Conservation (phyloP, 352 stramenopile species). For the Pythium dissimile region DNA sequence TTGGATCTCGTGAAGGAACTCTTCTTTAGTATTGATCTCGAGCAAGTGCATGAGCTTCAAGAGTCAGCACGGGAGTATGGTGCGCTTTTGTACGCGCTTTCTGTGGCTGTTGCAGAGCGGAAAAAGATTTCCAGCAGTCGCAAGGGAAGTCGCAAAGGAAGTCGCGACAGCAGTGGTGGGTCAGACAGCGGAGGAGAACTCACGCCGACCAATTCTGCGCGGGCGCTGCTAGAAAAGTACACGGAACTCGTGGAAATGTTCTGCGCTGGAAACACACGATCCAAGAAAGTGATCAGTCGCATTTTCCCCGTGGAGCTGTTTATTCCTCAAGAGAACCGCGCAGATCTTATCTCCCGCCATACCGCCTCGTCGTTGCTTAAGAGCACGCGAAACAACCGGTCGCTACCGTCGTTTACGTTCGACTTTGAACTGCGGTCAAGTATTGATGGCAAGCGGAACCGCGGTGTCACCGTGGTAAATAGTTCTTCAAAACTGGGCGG, state of each 20-base stretch:
- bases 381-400: constrained; percentile 39
- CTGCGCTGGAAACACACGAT: constrained; percentile 72
- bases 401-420: constrained; percentile 64
- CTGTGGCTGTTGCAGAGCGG: constrained; percentile 36
- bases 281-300: constrained; percentile 73
- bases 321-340: constrained; percentile 49
- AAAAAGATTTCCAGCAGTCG: constrained; percentile 10
- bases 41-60: constrained; percentile 77
- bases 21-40: constrained; percentile 64
- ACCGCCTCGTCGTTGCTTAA: constrained; percentile 43
- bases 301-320: constrained; percentile 83
- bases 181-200: constrained; percentile 24
- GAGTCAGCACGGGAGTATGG: constrained; percentile 76
- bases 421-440: constrained; percentile 53
- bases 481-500: constrained; percentile 3
- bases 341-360: constrained; percentile 56
- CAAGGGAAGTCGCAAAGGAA: not conserved
- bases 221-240: constrained; percentile 37
- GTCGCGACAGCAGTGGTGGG: constrained; percentile 6
- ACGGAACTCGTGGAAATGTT: constrained; percentile 81
- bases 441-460: constrained; percentile 41
- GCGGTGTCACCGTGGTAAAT: constrained; percentile 17
- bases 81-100: constrained; percentile 66
- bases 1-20: constrained; percentile 75
- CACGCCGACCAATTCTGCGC: constrained; percentile 38